Base-by-base conservation (phyloP, 2,329 filamentous ascomycete species). In the Penicillium italicum region DNA sequence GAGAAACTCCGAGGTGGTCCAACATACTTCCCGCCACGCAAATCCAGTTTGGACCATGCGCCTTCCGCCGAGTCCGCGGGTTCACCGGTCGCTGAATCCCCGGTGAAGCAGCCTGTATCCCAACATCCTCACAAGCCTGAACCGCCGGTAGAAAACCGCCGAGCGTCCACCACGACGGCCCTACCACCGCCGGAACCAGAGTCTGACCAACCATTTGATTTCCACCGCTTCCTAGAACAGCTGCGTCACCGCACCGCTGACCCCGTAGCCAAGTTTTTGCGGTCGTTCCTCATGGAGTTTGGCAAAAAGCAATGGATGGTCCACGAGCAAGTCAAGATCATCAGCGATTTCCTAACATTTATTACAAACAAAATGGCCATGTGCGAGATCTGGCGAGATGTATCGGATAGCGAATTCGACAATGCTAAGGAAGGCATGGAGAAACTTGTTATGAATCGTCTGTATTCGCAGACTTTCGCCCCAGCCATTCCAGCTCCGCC, bases 241-340 rank as follows among this genome's bases (percentile, higher is more conserved):
- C 80, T 99, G 31, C 88, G 94, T 57, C 94, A 99, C 75, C 90
- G 93, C 62, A 96, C 95, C 55, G 95, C 94, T n/a, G 95, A 99
- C 67, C 94, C 95, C 1, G 93, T 99, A 2, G 95, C 95, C 5
- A 89, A 93, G 61, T 99, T 97, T 69, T 81, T 99, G 43, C 90
- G 95, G 62, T 97, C 94, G 0, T 99, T 99, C 67, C 77, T 99
- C 30, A 86, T 85, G 46, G 95, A 99, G 72, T 99, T 99, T 74
- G 90, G 86, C 34, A 99, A 97, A 78, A 90, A 92, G 64, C 94
- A 97, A 74, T 99, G 94, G 94, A 96, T 96, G 90, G 94, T 97
- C 7, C 94, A 99, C 71, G 94, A 99, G 76, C 94, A 99, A 73
- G 94, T 97, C 71, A 99, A 99, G 76, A 97, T 99, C 60, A 96